A percentile compares a stretch with the other conserved stretches of the same genome.
Evolutionary conservation across 176 grass and related monocot species (phyloP).

Genomic region (Bromus sterilis): DNA sequence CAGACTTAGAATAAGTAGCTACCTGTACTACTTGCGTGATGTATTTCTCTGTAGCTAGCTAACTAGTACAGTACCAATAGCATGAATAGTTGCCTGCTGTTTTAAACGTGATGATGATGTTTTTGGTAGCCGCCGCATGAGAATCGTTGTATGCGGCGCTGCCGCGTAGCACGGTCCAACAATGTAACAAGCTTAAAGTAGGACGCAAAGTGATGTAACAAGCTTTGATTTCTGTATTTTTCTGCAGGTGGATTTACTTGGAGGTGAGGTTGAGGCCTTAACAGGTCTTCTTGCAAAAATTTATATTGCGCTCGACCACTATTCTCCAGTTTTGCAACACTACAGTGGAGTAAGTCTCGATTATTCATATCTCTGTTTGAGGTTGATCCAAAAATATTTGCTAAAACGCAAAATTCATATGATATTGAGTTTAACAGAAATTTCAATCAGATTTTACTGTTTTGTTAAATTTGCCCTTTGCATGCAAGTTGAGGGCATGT

Average conservation of each 20-base stretch:
- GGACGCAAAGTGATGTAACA: neutral
- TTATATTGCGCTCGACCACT: slow-evolving; percentile 40
- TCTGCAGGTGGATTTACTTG: slow-evolving; percentile 65
- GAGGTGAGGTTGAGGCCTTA: slow-evolving; percentile 59
- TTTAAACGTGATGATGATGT: too few species aligned
- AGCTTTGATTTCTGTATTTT: too few species aligned
- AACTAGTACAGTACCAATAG: too few species aligned
- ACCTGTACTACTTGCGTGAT: too few species aligned
- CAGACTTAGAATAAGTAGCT: too few species aligned
- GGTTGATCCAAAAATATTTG: neutral
- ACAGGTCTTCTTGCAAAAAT: slow-evolving; percentile 61
- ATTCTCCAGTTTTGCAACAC: slow-evolving; percentile 62
- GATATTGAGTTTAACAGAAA: neutral
- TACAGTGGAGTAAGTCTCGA: slow-evolving; percentile 41
- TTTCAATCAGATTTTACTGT: neutral
- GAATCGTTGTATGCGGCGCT: too few species aligned
- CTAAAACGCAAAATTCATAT: neutral
- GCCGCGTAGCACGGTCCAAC: too few species aligned
- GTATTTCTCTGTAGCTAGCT: too few species aligned
- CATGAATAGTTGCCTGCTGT: neutral
- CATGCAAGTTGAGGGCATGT: neutral
- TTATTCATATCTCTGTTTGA: too few species aligned
- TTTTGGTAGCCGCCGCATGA: too few species aligned
- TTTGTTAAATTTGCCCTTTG: neutral
- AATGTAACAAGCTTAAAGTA: neutral